Base-by-base conservation (phyloP, 1,284 basidiomycete species). In the Pterula multifida region DNA sequence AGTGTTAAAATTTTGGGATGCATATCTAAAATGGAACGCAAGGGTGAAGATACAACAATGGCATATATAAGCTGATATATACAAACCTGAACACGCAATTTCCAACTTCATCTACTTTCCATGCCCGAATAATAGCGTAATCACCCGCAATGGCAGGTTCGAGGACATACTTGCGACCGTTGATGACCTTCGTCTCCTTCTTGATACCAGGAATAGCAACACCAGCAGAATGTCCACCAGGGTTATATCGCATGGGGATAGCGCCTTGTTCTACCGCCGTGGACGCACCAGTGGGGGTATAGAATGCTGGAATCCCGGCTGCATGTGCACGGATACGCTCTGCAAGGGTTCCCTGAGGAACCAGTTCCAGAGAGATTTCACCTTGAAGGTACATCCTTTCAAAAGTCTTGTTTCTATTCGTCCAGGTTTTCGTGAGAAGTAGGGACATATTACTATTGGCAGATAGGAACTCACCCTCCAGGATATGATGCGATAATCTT, bases 281-380 rank as follows among this genome's bases (percentile, higher is more conserved):
- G 15, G 76, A 79, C n/a, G 87, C 88, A 44, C 94, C 95, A 2
- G 93, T 96, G 3, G 93, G 90, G 3, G 93, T 98, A 69, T 78
- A 98, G 72, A 98, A 94, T 9, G 90, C 94, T 3, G 95, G 95
- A 58, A 96, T 94, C 51, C 95, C 95, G 21, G 91, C 90, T 2
- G 89, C 94, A 52, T 91, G 91, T 3, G 94, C 87, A 26, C 94
- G 81, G 54, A 96, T 75, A 54, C 93, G 83, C 63, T 96, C 95
- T 17, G 88, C 86, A 25, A 98, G 80, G 11, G 91, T 94, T 3
- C 81, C 92, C 68, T 96, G 92, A 1, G 92, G 92, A 45, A 86
- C 87, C 26, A 96, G 81, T 62, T 96, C 92, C 36, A 96, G 68
- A 0, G 85, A 79, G 54, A 95, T 84, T 54, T 87, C 69, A 49